Evolutionary conservation across 1,284 basidiomycete genomes (phyloP), one percentile per base, ranked within the genome.

Genomic region (Wolfiporia cocos): DNA sequence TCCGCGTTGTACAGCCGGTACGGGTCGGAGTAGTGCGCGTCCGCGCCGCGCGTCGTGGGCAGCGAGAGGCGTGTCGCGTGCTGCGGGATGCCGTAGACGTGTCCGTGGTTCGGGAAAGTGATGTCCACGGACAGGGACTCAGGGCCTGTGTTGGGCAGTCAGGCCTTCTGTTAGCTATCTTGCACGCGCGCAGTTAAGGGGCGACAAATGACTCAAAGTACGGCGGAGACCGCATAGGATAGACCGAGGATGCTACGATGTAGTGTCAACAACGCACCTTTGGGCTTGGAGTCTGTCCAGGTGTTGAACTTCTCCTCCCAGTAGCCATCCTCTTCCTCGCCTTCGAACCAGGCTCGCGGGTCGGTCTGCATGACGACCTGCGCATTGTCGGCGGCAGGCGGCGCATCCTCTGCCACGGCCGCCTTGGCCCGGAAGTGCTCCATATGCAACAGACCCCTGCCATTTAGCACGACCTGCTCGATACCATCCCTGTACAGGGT

Each of bases 1-100:
- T 99, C 96, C 40, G 89, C 75, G 61, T 99, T 99, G 71, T 86
- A 96, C 12, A 99, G 78, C 21, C 96, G 81, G 67, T 96, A 99
- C 0, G 96, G 96, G 32, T 99, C 95, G 11, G 73, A 74, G 67
- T 86, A 96, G 49, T 76, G 72, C 5, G 82, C 71, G 37, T 70
- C 67, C 44, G 80, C 77, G 46, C 82, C 88, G 10, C 78, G 75
- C 2, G 93, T 97, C 5, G 85, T 79, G 4, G 92, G 93, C 2
- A 99, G 78, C 11, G 87, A 86, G 23, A 99, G 75, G 5, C 83
- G 80, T 1, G 93, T 93, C 7, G 96, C 95, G 57, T 96, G 96
- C 65, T 99, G 92, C 3, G 96, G 95, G 33, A 99, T 92, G 43
- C 96, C 95, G 54, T 91, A 99, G 44, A 98, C 81, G 47, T 89